Evolutionary conservation across 208 protist genomes (phyloP).

Genomic region (Angomonas ambiguus): DNA sequence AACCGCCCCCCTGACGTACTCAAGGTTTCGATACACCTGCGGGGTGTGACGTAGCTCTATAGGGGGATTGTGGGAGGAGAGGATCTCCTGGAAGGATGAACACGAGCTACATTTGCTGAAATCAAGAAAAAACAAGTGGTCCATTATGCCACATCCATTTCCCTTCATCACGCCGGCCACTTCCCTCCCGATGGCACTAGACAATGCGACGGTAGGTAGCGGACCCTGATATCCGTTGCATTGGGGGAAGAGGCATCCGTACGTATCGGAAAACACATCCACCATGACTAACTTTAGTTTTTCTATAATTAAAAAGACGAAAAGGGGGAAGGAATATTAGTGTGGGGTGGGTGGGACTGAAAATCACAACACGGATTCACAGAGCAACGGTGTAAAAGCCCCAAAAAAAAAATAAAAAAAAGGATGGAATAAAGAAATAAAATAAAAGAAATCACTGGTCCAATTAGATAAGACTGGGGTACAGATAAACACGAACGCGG

Average conservation of each 20-base stretch:
- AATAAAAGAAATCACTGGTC: neutral
- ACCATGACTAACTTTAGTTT: constrained; percentile 5
- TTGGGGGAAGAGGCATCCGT: constrained; percentile 40
- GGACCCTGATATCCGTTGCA: constrained; percentile 44
- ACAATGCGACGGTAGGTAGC: constrained; percentile 29
- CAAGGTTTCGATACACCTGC: neutral
- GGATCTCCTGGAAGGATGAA: neutral
- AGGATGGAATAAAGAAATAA: constrained; percentile 6
- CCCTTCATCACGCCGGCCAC: neutral
- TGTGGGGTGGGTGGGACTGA: too few species aligned
- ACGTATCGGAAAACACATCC: constrained; percentile 50
- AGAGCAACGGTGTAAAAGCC: too few species aligned
- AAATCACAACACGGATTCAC: too few species aligned
- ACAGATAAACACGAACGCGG: constrained; percentile 97
- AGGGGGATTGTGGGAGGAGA: neutral
- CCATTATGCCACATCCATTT: neutral
- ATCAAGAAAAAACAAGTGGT: neutral
- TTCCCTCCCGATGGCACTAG: neutral
- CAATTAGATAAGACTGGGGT: constrained; percentile 96
- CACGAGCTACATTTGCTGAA: neutral
- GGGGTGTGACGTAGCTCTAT: neutral
- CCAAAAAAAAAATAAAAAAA: constrained; percentile 19
- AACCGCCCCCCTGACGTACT: neutral
- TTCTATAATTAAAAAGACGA: neutral
- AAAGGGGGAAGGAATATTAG: too few species aligned